Percentiles rank a stretch among this genome's conserved stretches.
Evolutionary conservation across 139 green algal species (phyloP).

Genomic region (Dunaliella primolecta): DNA sequence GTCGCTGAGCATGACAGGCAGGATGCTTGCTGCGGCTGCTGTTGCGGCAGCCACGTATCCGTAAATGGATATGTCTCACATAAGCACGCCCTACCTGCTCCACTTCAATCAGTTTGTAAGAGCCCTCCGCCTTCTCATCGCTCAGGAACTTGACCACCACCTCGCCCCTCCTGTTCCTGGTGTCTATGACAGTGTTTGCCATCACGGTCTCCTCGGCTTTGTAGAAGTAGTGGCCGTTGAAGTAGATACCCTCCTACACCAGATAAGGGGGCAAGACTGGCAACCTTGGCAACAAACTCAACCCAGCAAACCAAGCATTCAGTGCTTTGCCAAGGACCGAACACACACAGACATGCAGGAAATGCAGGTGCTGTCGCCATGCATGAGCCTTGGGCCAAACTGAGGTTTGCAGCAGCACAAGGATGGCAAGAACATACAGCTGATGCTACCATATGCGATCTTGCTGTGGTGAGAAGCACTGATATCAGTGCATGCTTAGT

Average conservation of each 20-base stretch:
- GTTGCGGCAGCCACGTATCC: no score
- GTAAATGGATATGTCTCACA: no score
- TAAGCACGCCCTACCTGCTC: background rate
- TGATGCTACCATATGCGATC: no score
- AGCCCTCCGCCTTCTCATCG: background rate
- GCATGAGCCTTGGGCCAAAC: background rate
- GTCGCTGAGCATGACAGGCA: no score
- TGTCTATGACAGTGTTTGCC: background rate
- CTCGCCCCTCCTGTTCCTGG: background rate
- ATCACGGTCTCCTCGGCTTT: constrained; percentile 2
- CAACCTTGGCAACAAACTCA: no score
- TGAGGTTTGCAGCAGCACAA: background rate
- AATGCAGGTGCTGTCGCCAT: background rate
- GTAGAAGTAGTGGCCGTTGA: constrained; percentile 12
- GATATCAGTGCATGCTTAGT: no score
- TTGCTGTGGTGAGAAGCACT: no score
- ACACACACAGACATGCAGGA: no score
- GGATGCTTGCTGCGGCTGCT: no score
- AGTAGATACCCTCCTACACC: background rate
- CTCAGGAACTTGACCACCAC: background rate
- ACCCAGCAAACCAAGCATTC: no score
- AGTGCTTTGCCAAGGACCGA: no score
- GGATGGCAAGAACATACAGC: background rate
- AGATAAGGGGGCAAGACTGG: no score
- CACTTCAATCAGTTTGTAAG: background rate